Evolutionary conservation across 768 basidiomycete species (phyloP).

Genomic region (Auricularia sp.): DNA sequence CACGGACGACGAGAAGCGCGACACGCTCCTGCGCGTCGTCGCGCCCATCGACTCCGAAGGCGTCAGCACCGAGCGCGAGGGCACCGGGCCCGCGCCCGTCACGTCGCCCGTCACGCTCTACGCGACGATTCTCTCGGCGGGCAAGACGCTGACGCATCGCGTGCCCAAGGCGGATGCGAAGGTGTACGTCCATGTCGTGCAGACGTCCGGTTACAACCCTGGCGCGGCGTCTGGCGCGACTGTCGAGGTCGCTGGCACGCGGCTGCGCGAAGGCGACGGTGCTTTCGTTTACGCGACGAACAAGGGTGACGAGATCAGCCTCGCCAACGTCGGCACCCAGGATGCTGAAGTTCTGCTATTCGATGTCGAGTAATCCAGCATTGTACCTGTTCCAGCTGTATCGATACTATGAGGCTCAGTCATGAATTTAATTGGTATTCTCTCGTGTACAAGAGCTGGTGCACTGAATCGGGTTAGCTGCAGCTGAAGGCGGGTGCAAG

Average conservation of each 20-base stretch:
- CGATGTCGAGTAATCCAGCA: conserved; percentile 42
- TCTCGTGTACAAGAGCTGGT: no score
- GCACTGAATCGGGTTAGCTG: no score
- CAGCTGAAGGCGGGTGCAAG: no score
- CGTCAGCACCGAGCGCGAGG: conserved; percentile 55
- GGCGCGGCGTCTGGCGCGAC: conserved; percentile 45
- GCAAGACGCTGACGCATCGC: conserved; percentile 41
- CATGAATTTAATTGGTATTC: no score
- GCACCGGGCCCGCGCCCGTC: conserved; percentile 71
- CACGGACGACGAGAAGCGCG: conserved; percentile 68
- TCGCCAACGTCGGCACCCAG: conserved; percentile 51
- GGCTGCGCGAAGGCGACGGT: conserved; percentile 79
- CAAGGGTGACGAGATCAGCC: conserved; percentile 29
- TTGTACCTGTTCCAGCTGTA: no score
- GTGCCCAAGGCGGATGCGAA: conserved; percentile 35
- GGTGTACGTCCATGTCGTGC: conserved; percentile 79
- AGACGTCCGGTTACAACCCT: conserved; percentile 72
- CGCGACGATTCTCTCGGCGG: conserved; percentile 60
- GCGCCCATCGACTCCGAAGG: conserved; percentile 55
- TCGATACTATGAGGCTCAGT: no score
- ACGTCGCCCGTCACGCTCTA: conserved; percentile 59
- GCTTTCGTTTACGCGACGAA: conserved; percentile 53
- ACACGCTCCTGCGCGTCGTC: conserved; percentile 64
- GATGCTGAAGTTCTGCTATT: conserved; percentile 73
- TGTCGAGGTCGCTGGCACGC: conserved; percentile 42